Evolutionary conservation across 2,329 filamentous ascomycete species (phyloP).

Genomic region (Thielaviopsis ethacetica): DNA sequence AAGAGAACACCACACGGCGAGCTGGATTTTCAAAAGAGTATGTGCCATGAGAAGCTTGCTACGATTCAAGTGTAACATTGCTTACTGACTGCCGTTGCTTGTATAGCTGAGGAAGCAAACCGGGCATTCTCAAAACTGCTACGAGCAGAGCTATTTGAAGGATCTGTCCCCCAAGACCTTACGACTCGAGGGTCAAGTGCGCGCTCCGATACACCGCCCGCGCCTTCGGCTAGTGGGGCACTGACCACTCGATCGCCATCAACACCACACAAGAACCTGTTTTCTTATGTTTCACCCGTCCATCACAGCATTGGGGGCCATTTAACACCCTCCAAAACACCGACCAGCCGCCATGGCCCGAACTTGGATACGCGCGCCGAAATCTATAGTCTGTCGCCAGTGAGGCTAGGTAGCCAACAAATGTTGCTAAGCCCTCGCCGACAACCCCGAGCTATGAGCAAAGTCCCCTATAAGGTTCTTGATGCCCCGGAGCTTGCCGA

Average conservation of each 20-base stretch:
- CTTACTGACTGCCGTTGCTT: neutral
- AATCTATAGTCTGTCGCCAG: conserved; percentile 87
- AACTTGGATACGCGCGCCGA: conserved; percentile 84
- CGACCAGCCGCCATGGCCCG: conserved; percentile 70
- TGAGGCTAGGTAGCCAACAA: conserved; percentile 80
- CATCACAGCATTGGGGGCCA: conserved; percentile 59
- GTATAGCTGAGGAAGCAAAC: conserved; percentile 79
- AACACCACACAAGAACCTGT: conserved; percentile 93
- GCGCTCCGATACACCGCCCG: conserved; percentile 61
- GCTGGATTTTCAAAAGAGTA: conserved; percentile 86
- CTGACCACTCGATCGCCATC: conserved; percentile 72
- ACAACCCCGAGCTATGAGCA: conserved; percentile 77
- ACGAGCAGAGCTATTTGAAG: conserved; percentile 83
- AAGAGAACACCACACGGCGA: conserved; percentile 78
- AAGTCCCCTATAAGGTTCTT: conserved; percentile 93
- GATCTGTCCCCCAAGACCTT: conserved; percentile 58
- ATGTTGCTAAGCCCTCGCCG: conserved; percentile 84
- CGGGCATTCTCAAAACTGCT: conserved; percentile 78
- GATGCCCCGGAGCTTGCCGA: conserved; percentile 93
- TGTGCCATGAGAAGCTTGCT: conserved; percentile 17
- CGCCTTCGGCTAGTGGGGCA: conserved; percentile 41
- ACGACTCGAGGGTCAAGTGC: conserved; percentile 8
- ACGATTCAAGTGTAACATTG: neutral
- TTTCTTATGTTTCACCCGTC: conserved; percentile 74
- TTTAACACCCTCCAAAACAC: conserved; percentile 75